phyloP scores from a whole-genome alignment of 2,329 filamentous ascomycete species.

The Calonectria naviculata region DNA sequence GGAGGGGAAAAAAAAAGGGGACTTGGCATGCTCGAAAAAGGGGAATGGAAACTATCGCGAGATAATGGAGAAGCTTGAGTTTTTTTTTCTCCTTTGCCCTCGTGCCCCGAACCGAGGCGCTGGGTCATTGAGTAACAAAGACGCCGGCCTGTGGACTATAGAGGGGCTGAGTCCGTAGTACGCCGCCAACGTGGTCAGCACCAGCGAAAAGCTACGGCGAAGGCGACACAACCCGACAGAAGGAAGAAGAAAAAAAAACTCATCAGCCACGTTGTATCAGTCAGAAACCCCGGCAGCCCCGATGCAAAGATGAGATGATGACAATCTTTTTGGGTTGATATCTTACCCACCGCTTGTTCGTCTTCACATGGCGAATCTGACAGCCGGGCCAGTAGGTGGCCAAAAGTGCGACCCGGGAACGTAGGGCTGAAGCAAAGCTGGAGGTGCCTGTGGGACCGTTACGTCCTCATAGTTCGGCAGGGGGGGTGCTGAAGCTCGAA shows the following conservation, averaged over 20 bases:
- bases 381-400: constrained; percentile 6
- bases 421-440: constrained; percentile 26
- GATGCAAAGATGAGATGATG: constrained; percentile 10
- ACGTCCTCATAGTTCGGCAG: constrained; percentile 4
- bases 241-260: background rate
- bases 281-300: constrained; percentile 2
- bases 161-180: constrained; percentile 20
- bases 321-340: background rate
- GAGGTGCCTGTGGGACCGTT: constrained; percentile 14
- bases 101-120: background rate
- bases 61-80: background rate
- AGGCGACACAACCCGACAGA: background rate
- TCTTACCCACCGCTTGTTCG: background rate
- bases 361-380: constrained; percentile 10
- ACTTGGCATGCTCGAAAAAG: background rate
- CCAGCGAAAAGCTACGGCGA: background rate
- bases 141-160: constrained; percentile 12
- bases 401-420: constrained; percentile 16
- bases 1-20: constrained; percentile 6
- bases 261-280: constrained; percentile 18
- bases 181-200: constrained; percentile 24
- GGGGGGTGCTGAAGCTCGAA: background rate
- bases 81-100: background rate
- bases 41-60: background rate
- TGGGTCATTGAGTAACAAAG: background rate